phyloP scores from a whole-genome alignment of 148 eudicot genomes.

The Heliamphora exappendiculata region DNA sequence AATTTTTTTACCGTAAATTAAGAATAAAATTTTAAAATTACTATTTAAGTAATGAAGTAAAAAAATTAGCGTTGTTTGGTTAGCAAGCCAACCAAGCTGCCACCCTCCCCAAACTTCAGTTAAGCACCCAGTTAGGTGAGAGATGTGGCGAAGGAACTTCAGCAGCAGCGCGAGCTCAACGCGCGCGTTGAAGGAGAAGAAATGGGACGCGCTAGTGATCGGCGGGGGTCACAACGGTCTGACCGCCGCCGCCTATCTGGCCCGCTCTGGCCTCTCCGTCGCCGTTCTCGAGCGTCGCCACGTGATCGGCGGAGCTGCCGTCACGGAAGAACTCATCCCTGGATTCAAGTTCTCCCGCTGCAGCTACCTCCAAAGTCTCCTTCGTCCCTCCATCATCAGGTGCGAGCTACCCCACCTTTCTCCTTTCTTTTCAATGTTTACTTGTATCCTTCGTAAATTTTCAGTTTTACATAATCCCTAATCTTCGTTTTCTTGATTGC shows the following conservation, averaged over 20 bases:
- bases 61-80: no score
- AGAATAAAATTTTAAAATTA: no score
- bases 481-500: neutral
- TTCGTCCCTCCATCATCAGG: slow-evolving; percentile 77
- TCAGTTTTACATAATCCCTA: neutral
- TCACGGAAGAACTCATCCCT: slow-evolving; percentile 83
- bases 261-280: slow-evolving; percentile 81
- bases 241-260: slow-evolving; percentile 87
- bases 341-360: slow-evolving; percentile 97
- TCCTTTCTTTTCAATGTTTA: neutral
- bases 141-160: slow-evolving; percentile 50
- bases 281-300: slow-evolving; percentile 97
- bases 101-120: no score
- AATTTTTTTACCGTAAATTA: no score
- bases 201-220: slow-evolving; percentile 83
- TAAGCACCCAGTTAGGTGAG: neutral
- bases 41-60: no score
- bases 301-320: slow-evolving; percentile 87
- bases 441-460: neutral
- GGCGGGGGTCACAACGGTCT: slow-evolving; percentile 99
- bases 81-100: no score
- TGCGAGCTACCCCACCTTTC: slow-evolving; percentile 3
- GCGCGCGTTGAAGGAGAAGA: slow-evolving; percentile 34
- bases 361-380: slow-evolving; percentile 96
- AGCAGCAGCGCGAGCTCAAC: slow-evolving; percentile 27